A percentile compares a stretch with the other conserved stretches of the same genome.
Conservation (phyloP, 352 stramenopile species). For the Globisporangium spinosum region DNA sequence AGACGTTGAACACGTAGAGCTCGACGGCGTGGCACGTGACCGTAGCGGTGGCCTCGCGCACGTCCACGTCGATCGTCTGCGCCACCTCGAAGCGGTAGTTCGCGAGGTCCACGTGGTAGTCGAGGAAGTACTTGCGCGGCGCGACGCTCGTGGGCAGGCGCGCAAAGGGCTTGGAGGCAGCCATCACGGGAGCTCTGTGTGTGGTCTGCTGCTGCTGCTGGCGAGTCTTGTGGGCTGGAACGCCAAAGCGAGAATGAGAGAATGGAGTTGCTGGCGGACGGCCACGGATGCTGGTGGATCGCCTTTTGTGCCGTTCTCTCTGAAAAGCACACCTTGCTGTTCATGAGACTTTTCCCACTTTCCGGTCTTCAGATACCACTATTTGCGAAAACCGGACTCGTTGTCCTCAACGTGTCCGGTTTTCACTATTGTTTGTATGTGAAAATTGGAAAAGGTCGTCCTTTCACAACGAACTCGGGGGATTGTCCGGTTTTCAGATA, state of each 20-base stretch:
- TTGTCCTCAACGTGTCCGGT: neutral
- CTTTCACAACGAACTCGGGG: too few relatives aligned
- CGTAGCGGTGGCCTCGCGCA: constrained; percentile 52
- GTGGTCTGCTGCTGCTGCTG: constrained; percentile 1
- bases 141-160: constrained; percentile 55
- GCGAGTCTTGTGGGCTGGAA: neutral
- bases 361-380: too few relatives aligned
- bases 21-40: constrained; percentile 95
- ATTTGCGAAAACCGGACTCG: too few relatives aligned
- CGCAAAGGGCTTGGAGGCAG: constrained; percentile 46
- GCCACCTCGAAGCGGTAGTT: constrained; percentile 66
- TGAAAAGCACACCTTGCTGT: too few relatives aligned
- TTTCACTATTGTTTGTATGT: neutral
- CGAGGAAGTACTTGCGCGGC: constrained; percentile 73
- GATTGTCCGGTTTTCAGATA: too few relatives aligned
- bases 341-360: too few relatives aligned
- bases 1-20: constrained; percentile 81
- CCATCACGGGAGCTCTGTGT: neutral
- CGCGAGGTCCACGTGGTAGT: constrained; percentile 76
- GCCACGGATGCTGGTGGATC: neutral
- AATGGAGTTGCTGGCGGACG: neutral
- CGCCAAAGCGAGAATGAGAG: constrained; percentile 1
- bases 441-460: neutral
- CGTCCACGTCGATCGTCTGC: constrained; percentile 56
- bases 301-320: too few relatives aligned